phyloP scores from a whole-genome alignment of 169 alveolate genomes.

The Plasmodium yoelii region DNA sequence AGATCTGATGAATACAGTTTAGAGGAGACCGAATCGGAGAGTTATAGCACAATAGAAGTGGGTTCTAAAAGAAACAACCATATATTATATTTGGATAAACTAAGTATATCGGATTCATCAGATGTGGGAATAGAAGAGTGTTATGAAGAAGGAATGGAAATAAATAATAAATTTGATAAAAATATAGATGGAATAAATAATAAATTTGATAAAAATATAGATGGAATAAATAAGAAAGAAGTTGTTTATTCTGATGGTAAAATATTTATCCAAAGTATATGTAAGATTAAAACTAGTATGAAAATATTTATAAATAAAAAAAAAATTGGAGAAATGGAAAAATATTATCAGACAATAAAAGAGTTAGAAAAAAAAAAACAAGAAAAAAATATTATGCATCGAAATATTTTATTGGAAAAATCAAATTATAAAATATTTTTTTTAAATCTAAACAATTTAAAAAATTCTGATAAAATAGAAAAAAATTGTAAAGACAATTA shows the following conservation, averaged over 20 bases:
- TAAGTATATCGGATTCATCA: not conserved
- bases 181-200: not conserved
- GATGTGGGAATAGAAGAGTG: not conserved
- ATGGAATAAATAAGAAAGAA: not conserved
- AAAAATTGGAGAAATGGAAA: slow-evolving; percentile 19
- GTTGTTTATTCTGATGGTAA: slow-evolving; percentile 32
- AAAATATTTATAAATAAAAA: slow-evolving; percentile 41
- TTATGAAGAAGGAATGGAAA: not conserved
- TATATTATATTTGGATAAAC: not conserved
- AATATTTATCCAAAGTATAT: slow-evolving; percentile 33
- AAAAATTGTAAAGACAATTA: not conserved
- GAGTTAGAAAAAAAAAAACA: slow-evolving; percentile 12
- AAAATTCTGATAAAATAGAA: not conserved
- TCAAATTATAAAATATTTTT: slow-evolving; percentile 62
- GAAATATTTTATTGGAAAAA: slow-evolving; percentile 38
- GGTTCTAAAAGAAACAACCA: not conserved
- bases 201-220: too few species aligned
- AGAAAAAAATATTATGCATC: slow-evolving; percentile 11
- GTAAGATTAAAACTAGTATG: slow-evolving; percentile 23
- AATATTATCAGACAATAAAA: not conserved
- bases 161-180: too few species aligned
- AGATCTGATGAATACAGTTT: too few species aligned
- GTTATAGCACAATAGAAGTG: not conserved
- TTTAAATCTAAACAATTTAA: slow-evolving; percentile 27
- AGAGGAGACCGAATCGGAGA: not conserved